Evolutionary conservation across 345 rosid genomes (phyloP), one percentile per base, ranked within the genome.

Genomic region (Arabidopsis arenosa): DNA sequence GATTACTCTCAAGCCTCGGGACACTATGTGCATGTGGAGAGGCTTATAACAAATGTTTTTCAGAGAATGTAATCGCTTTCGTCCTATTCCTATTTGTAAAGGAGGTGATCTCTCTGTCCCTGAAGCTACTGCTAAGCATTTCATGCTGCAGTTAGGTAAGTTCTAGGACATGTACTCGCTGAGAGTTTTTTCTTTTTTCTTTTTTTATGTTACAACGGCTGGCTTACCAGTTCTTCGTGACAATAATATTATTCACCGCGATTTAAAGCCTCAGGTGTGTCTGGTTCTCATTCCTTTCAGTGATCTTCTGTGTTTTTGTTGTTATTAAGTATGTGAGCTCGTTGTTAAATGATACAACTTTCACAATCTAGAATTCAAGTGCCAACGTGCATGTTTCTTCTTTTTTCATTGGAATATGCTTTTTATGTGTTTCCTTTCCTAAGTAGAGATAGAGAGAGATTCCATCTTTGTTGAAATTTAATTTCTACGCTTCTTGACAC

Each of bases 241-340:
- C 81, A 92, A 92, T 84, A 87, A 90, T 81, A 88, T 95, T 77
- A 92, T 95, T 52, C 99, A 95, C 68, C 89, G 97, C 49, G 99
- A 95, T 85, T 79, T 95, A 69, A 95, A 95, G 82, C 99, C 99
- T 12, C 99, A 95, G 99, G 99, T 95, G 55, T 67, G 80, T 40
- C 35, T 83, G 13, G 15, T 75, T 74, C 39, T 73, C 63, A 18
- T 40, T 37, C 33, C 21, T 18, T 18, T 18, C 13, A 61, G 8
- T 21, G 8, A 32, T 35, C 56, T 13, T 51, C 14, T 47, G 43
- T 58, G 72, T 71, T 59, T 59, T 23, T 47, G 17, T 48, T 75
- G 41, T 59, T 66, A 33, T 45, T 45, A 18, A 21, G 58, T 55
- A 17, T 43, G 48, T 47, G 57, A 64, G 57, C 5, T 74, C 17